phyloP scores from a whole-genome alignment of 2,329 filamentous ascomycete genomes.

The Penicillium aurantiogriseum region DNA sequence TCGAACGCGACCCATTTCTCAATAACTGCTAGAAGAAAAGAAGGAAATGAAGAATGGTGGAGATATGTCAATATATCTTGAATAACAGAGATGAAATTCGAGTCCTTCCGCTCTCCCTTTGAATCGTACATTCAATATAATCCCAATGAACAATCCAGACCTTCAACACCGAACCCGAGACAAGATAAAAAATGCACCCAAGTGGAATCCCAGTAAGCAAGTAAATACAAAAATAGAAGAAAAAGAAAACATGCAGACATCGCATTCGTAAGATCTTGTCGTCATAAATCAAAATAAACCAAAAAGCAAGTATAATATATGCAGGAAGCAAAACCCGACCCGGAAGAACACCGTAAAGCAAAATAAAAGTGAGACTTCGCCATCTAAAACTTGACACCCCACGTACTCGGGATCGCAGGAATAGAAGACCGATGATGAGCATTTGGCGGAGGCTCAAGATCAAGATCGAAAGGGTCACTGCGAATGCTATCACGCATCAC shows the following conservation, averaged over 20 bases:
- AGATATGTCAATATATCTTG: background rate
- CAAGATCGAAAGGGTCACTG: conserved; percentile 37
- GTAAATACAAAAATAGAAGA: background rate
- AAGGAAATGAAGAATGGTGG: background rate
- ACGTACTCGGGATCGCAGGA: conserved; percentile 2
- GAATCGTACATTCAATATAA: background rate
- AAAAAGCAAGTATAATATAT: background rate
- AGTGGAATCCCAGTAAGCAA: background rate
- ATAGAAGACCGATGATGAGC: conserved; percentile 26
- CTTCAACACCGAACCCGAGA: background rate
- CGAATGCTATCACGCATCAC: conserved; percentile 26
- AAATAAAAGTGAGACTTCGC: background rate
- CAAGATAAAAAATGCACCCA: background rate
- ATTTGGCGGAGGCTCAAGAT: conserved; percentile 33
- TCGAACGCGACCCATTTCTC: background rate
- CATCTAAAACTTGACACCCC: conserved; percentile 7
- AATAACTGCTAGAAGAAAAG: background rate
- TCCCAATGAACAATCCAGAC: background rate
- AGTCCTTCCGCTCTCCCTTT: background rate
- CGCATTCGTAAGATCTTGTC: conserved; percentile 6
- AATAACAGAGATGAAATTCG: background rate
- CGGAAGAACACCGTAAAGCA: too few relatives aligned
- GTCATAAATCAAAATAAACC: background rate
- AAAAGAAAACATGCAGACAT: background rate
- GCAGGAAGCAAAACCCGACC: background rate